Base-by-base conservation (phyloP, 176 grass and related monocot species). In the Eragrostis curvula region DNA sequence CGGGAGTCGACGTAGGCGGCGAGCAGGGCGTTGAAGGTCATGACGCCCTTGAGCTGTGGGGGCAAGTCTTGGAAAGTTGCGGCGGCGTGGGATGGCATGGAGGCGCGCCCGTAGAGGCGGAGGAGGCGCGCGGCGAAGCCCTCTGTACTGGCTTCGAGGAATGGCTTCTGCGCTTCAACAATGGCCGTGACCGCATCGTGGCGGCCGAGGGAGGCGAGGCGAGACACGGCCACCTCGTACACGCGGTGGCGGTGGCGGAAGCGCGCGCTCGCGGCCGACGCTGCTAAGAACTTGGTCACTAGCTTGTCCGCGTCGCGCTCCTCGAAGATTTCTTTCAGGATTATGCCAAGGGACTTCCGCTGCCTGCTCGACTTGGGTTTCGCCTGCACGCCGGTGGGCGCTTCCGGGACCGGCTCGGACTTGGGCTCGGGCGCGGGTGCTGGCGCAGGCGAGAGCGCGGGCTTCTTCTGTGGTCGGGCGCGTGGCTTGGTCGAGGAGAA, bases 111-210 rank as follows among this genome's bases (percentile, higher is more conserved):
- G 65, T 88, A 94, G 47, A 94, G 91, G 44, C 69, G 83, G 68
- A 97, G 46, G 68, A 97, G 68, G 42, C 84, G 89, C 28, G 64
- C 21, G 40, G 84, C 77, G 43, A 97, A 97, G 5, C 78, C 87
- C 74, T 71, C 81, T 46, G 0, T 24, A 17, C 70, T 75, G 78
- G 59, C 2, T 20, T 85, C 81, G 68, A 88, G 48, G 80, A 94
- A 97, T 29, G 81, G 81, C 79, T 89, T 89, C 70, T 88, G 86
- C 32, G 88, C 59, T 18, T 89, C 81, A 36, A 94, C 60, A 86
- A 91, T 78, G 84, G 88, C 74, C 77, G 64, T 27, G 68, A 89
- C 68, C 8, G 71, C 84, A 9, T 97, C 86, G 0, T 8, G 74
- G 47, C 91, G 84, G 72, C 81, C 74, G 29, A 30, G 30, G 56